phyloP scores from a whole-genome alignment of 179 eudicot species.

The Beta macrorhiza region DNA sequence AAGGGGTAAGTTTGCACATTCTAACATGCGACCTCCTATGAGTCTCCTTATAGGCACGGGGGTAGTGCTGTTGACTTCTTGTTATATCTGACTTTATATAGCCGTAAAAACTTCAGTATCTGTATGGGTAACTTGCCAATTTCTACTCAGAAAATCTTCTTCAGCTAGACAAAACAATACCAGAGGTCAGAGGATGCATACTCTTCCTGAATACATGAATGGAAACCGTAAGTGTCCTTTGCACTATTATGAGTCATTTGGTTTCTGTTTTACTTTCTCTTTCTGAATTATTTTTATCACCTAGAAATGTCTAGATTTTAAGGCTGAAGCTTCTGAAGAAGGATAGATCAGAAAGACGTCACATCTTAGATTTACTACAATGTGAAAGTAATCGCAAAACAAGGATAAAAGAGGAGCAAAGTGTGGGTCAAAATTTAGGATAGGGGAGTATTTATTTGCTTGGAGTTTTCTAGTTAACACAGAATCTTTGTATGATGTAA shows the following conservation, averaged over 20 bases:
- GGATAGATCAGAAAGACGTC: background rate
- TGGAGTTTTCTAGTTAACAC: background rate
- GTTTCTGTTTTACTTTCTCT: background rate
- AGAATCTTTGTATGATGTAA: background rate
- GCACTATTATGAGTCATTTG: background rate
- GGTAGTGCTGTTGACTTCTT: background rate
- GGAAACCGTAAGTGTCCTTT: slow-evolving; percentile 11
- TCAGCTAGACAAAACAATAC: slow-evolving; percentile 19
- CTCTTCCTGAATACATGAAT: background rate
- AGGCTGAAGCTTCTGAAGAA: background rate
- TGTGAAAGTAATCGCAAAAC: no score
- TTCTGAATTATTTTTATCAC: background rate
- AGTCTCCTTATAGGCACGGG: background rate
- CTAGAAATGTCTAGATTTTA: background rate
- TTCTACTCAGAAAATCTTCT: slow-evolving; percentile 20
- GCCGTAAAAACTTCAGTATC: background rate
- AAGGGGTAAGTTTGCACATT: background rate
- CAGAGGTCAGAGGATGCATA: slow-evolving; percentile 19
- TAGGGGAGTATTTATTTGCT: no score
- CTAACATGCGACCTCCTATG: background rate
- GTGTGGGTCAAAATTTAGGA: no score
- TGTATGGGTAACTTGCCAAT: background rate
- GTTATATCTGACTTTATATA: background rate
- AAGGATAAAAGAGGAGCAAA: no score
- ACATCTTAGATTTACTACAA: background rate